These are phyloP conservation scores for Apiotrichum domesticum DNA, from an alignment of 1,284 basidiomycete species.

Conservation along the genomic window DNA sequence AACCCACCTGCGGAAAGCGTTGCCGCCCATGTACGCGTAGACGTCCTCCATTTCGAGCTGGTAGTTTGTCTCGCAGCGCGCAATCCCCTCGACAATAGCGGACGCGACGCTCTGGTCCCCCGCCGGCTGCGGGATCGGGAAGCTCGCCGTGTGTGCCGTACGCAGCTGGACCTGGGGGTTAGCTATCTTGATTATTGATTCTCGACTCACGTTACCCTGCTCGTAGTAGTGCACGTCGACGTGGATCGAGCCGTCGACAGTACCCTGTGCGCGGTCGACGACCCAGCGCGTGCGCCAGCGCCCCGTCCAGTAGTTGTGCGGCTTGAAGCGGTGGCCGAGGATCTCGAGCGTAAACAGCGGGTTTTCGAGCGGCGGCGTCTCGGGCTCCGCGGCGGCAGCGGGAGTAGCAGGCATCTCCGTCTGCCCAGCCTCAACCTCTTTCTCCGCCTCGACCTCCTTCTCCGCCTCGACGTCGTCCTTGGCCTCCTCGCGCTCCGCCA, in stretches of 20 bases:
- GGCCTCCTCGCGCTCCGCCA: constrained; percentile 2
- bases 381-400: not conserved
- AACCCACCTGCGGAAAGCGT: constrained; percentile 66
- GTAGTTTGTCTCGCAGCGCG: constrained; percentile 73
- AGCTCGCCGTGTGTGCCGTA: constrained; percentile 62
- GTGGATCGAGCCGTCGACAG: constrained; percentile 56
- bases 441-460: constrained; percentile 3
- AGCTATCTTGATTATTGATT: not conserved
- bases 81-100: constrained; percentile 62
- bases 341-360: constrained; percentile 66
- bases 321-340: constrained; percentile 90
- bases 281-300: constrained; percentile 66
- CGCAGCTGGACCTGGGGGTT: constrained; percentile 70
- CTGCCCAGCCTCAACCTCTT: constrained; percentile 3
- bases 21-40: constrained; percentile 80
- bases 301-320: constrained; percentile 82
- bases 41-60: constrained; percentile 70
- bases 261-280: constrained; percentile 43
- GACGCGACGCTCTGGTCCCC: constrained; percentile 54
- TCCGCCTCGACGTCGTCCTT: constrained; percentile 15
- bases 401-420: not conserved
- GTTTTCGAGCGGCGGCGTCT: constrained; percentile 23
- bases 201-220: constrained; percentile 73
- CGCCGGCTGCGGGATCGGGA: constrained; percentile 59
- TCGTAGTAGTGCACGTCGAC: constrained; percentile 93